Evolutionary conservation across 1,139 yeast species (phyloP), one percentile per base, ranked within the genome.

Genomic region (Yamadazyma atlantica): DNA sequence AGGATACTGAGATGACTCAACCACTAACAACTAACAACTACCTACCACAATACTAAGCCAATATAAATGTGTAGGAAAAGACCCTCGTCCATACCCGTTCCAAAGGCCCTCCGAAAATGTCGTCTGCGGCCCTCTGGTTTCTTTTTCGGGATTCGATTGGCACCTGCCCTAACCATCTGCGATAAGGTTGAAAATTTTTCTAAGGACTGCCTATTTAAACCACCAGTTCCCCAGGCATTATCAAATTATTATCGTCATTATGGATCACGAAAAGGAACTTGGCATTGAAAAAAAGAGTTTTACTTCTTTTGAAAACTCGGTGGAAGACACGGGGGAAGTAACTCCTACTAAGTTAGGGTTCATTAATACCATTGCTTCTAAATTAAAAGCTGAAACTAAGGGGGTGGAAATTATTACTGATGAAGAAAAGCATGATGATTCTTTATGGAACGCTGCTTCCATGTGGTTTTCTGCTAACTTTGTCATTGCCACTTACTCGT

Each of bases 401-500:
- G 90, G 90, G 54, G 75, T 84, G 45, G 88, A 81, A 50, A 59
- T 76, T 31, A 75, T 84, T 39, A 82, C 85, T 17, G 87, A 80
- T 42, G 83, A 77, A 37, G 86, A 82, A 57, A 78, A 80, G 48
- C 69, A 74, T 33, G 88, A 82, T 40, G 60, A 57, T 37, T 79
- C 87, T 24, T 56, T 84, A 39, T 67, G 78, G 68, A 77, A 74
- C 49, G 86, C 94, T 19, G 89, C 90, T 29, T 73, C 90, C 39
- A 86, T 89, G 95, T 89, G 97, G 97, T 74, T 85, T 54, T 84
- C 94, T 19, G 96, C 95, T 26, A 89, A 89, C 63, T 69, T 87
- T 75, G 96, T 88, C 41, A 78, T 89, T 57, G 89, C 96, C 16
- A 79, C 96, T 17, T 82, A 78, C 53, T 72, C 95, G 2, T 68